phyloP scores from a whole-genome alignment of 2,329 filamentous ascomycete genomes.

The Trichoderma guizhouense region DNA sequence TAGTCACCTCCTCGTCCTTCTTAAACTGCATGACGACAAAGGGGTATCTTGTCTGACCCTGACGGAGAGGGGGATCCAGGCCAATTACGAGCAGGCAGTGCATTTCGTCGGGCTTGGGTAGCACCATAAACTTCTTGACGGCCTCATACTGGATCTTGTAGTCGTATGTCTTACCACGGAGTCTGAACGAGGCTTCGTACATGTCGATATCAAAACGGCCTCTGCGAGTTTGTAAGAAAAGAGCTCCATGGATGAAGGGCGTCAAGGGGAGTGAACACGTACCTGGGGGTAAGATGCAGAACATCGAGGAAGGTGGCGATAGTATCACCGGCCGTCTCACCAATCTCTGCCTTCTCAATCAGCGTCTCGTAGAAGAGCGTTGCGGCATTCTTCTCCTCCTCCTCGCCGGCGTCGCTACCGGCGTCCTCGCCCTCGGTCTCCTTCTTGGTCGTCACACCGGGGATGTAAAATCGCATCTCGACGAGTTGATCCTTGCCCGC shows the following conservation, averaged over 20 bases:
- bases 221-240: constrained; percentile 47
- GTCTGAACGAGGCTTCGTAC: constrained; percentile 95
- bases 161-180: constrained; percentile 98
- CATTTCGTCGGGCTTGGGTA: constrained; percentile 97
- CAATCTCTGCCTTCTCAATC: constrained; percentile 98
- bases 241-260: too few relatives aligned
- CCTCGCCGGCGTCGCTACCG: constrained; percentile 51
- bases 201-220: constrained; percentile 99
- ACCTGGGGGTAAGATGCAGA: constrained; percentile 92
- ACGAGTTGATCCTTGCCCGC: constrained; percentile 90
- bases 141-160: constrained; percentile 99
- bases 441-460: constrained; percentile 79
- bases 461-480: constrained; percentile 99
- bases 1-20: constrained; percentile 92
- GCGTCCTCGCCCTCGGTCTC: constrained; percentile 67
- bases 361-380: constrained; percentile 97
- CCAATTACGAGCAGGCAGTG: constrained; percentile 94
- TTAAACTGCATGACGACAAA: constrained; percentile 99
- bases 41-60: constrained; percentile 95
- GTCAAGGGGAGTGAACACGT: constrained; percentile 22
- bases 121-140: constrained; percentile 98
- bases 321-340: constrained; percentile 96
- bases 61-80: constrained; percentile 87
- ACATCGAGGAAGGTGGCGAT: constrained; percentile 97
- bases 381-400: constrained; percentile 87